phyloP scores from a whole-genome alignment of 345 rosid species.

The Aquilaria sinensis region DNA sequence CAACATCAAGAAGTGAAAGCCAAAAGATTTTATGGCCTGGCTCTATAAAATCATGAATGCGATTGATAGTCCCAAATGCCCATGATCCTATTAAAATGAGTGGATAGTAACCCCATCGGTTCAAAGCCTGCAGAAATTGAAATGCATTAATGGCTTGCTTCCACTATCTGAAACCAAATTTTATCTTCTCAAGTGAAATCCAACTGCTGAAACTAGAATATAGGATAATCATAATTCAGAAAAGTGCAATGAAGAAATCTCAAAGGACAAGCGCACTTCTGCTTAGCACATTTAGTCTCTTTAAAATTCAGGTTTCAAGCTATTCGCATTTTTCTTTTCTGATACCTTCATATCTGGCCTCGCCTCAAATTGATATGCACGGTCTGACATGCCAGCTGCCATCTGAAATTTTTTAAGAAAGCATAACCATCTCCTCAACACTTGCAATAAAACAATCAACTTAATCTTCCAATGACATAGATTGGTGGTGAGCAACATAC shows the following conservation, averaged over 20 bases:
- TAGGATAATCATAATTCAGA: not conserved
- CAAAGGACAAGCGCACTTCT: not conserved
- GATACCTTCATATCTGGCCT: constrained; percentile 75
- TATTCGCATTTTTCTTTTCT: not conserved
- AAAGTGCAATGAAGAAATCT: not conserved
- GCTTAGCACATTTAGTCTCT: not conserved
- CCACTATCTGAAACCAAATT: constrained; percentile 2
- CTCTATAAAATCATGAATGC: constrained; percentile 72
- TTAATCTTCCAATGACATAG: not conserved
- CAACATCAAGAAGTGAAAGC: constrained; percentile 90
- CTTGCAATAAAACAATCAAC: not conserved
- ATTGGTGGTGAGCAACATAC: constrained; percentile 30
- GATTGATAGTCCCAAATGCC: constrained; percentile 90
- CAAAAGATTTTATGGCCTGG: constrained; percentile 84
- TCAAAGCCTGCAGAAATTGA: constrained; percentile 52
- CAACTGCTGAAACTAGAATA: not conserved
- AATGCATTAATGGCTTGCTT: constrained; percentile 6
- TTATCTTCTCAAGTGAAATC: not conserved
- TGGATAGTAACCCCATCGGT: constrained; percentile 96
- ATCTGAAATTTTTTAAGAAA: constrained; percentile 40
- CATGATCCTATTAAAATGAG: constrained; percentile 91
- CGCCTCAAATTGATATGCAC: constrained; percentile 50
- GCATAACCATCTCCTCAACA: constrained; percentile 9
- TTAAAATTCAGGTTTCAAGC: not conserved
- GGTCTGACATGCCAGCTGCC: constrained; percentile 93